phyloP scores from a whole-genome alignment of 1,284 basidiomycete genomes.

The Pulveroboletus sp. region DNA sequence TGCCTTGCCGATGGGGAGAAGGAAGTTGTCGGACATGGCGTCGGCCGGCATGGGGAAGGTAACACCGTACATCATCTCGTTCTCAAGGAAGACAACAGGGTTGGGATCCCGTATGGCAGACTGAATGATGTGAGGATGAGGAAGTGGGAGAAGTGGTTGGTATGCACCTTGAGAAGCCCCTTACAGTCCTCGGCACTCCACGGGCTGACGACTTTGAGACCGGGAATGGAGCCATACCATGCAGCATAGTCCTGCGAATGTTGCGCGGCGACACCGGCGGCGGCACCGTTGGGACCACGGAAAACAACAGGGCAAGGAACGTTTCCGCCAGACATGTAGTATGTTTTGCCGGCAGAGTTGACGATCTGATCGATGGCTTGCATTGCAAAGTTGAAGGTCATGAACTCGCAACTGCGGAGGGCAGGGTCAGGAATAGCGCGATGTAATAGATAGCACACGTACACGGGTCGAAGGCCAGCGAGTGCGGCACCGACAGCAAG shows the following conservation, averaged over 20 bases:
- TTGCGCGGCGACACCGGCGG: slow-evolving; percentile 92
- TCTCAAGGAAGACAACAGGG: slow-evolving; percentile 97
- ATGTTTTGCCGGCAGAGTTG: slow-evolving; percentile 99
- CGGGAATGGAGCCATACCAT: slow-evolving; percentile 96
- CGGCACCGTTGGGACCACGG: slow-evolving; percentile 99
- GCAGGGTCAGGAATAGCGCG: slow-evolving; percentile 8
- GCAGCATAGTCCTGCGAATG: slow-evolving; percentile 91
- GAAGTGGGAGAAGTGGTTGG: background rate
- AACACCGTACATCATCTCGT: slow-evolving; percentile 98
- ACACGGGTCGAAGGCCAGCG: slow-evolving; percentile 92
- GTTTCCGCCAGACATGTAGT: slow-evolving; percentile 99
- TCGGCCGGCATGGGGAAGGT: slow-evolving; percentile 94
- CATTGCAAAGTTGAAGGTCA: slow-evolving; percentile 97
- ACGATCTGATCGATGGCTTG: slow-evolving; percentile 99
- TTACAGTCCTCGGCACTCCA: slow-evolving; percentile 98
- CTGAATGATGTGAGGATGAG: slow-evolving; percentile 37
- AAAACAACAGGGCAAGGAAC: slow-evolving; percentile 98
- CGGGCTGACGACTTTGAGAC: slow-evolving; percentile 96
- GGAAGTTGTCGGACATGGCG: slow-evolving; percentile 93
- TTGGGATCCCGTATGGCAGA: slow-evolving; percentile 97
- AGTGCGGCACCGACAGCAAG: slow-evolving; percentile 94
- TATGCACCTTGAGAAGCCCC: slow-evolving; percentile 87
- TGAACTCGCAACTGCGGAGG: slow-evolving; percentile 89
- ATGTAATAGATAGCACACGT: slow-evolving; percentile 19
- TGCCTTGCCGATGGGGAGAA: slow-evolving; percentile 95